Evolutionary conservation across 768 basidiomycete species (phyloP), one percentile per base, ranked within the genome.

Genomic region (Tricholoma matsutake): DNA sequence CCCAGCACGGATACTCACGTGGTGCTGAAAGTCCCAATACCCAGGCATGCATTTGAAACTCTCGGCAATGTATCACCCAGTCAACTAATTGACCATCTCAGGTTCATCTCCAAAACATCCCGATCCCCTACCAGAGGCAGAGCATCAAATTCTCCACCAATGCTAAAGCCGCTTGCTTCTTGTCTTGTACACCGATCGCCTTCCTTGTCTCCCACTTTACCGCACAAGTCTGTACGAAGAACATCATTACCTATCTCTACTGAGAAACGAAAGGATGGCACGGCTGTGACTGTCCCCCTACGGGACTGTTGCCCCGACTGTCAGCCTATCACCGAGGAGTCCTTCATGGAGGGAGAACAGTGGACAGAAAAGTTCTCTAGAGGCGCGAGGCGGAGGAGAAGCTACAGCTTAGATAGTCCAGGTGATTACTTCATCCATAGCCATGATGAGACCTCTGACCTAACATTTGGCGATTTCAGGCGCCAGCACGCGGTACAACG

Each of bases 261-360:
- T n/a, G 76, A 77, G 53, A 69, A 69, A 18, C 70, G 65, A 49
- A 68, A 70, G 59, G 77, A 74, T 18, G 64, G 79, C 14, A 71
- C 79, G 41, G 62, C 72, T 25, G 63, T 77, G 31, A 91, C 87
- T 0, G 72, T 92, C 1, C 91, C 91, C 6, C 75, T 92, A 14
- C 85, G 91, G 45, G 78, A 85, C 11, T 92, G 91, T 71, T 92
- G 91, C 66, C 70, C 79, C 8, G 81, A 84, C 49, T 92, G 91
- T 67, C 79, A 83, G 41, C 69, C 72, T 35, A 78, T 79, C 61
- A 87, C 83, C 2, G 89, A 91, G 47, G 78, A 83, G 57, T 82
- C 78, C 54, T 67, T 83, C 37, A 70, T 77, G 43, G 75, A 83
- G 64, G 87, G 86, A 32, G 82, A 83, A 20, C 70, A 78, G 1